phyloP scores from a whole-genome alignment of 2,329 filamentous ascomycete genomes.

The Fusarium sp. region DNA sequence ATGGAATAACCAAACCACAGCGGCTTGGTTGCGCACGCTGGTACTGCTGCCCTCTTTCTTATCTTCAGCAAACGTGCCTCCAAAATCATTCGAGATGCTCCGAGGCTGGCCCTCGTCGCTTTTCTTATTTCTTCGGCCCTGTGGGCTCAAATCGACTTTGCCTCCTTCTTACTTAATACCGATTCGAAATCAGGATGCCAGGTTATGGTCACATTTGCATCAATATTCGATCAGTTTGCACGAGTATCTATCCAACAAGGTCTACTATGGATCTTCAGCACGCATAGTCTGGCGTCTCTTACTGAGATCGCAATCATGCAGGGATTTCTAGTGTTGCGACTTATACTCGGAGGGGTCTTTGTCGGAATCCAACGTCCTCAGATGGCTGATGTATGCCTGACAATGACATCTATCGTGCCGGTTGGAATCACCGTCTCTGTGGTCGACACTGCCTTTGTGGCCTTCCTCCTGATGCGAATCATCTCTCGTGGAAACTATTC shows the following conservation, averaged over 20 bases:
- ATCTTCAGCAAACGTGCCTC: constrained; percentile 63
- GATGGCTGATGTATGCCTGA: constrained; percentile 66
- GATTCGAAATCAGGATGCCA: constrained; percentile 63
- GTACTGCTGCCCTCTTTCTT: constrained; percentile 62
- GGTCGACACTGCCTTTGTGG: constrained; percentile 61
- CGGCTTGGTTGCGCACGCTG: constrained; percentile 67
- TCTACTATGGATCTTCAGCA: constrained; percentile 64
- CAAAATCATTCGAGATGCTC: constrained; percentile 67
- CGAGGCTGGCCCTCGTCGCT: constrained; percentile 73
- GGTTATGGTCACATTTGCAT: constrained; percentile 64
- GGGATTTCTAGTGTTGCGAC: constrained; percentile 60
- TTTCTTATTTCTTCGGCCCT: constrained; percentile 66
- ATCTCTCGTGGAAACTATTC: constrained; percentile 55
- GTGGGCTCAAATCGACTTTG: constrained; percentile 68
- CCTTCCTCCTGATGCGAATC: constrained; percentile 57
- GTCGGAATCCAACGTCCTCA: constrained; percentile 67
- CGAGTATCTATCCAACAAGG: constrained; percentile 68
- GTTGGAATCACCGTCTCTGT: constrained; percentile 61
- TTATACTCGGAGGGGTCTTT: constrained; percentile 67
- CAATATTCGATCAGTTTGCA: constrained; percentile 69
- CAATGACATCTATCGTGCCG: constrained; percentile 60
- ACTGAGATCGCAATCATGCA: constrained; percentile 60
- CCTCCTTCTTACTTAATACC: constrained; percentile 62
- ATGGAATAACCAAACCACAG: constrained; percentile 51
- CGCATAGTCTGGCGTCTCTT: constrained; percentile 53